Conservation (phyloP, 2,329 filamentous ascomycete species). For the Apiospora marii region DNA sequence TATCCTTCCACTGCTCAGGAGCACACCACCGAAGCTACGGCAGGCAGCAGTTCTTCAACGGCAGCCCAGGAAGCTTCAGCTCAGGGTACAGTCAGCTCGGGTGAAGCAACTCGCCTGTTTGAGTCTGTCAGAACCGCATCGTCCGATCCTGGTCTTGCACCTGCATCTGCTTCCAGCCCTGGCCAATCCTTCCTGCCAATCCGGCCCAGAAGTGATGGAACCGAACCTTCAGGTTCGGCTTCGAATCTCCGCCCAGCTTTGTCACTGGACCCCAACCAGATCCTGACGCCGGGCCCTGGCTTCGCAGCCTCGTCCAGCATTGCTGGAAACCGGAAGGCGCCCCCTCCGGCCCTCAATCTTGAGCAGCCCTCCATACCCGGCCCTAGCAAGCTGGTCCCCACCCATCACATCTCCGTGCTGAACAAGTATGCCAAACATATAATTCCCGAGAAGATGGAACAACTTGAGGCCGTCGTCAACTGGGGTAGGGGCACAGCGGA, state of each 20-base stretch:
- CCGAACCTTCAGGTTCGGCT: not conserved
- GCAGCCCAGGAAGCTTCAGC: not conserved
- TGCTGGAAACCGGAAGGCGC: not conserved
- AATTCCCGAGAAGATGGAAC: not conserved
- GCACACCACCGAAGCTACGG: not conserved
- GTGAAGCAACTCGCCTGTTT: not conserved
- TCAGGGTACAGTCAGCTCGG: not conserved
- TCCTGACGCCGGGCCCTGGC: not conserved
- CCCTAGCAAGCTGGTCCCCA: not conserved
- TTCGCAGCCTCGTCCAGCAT: not conserved
- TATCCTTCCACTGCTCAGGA: not conserved
- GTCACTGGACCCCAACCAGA: not conserved
- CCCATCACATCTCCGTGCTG: not conserved
- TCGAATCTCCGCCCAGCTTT: not conserved
- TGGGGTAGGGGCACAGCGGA: not conserved
- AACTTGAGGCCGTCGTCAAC: not conserved
- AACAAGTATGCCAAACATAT: not conserved
- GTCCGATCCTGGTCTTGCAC: not conserved
- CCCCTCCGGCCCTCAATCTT: not conserved
- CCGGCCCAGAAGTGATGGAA: not conserved
- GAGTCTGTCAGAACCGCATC: not conserved
- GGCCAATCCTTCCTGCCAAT: not conserved
- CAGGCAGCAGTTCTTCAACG: not conserved
- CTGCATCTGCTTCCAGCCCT: not conserved
- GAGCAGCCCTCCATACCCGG: not conserved